Evolutionary conservation across 2,329 filamentous ascomycete genomes (phyloP).

Genomic region (Blastomyces parvus): DNA sequence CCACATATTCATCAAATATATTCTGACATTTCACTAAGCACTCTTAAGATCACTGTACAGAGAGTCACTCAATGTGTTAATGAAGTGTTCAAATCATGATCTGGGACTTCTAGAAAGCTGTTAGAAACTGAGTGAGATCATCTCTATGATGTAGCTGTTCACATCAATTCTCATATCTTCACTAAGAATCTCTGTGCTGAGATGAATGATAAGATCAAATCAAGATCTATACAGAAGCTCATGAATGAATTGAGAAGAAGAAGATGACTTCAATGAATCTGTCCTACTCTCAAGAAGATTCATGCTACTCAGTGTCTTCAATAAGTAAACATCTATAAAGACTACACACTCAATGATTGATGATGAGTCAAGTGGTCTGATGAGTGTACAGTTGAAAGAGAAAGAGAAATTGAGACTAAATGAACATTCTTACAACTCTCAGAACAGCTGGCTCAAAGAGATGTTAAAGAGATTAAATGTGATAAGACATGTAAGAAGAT

Average conservation of each 20-base stretch:
- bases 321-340: background rate
- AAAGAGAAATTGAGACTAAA: slow-evolving; percentile 3
- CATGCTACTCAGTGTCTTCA: background rate
- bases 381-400: slow-evolving; percentile 9
- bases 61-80: background rate
- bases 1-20: background rate
- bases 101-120: background rate
- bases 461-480: slow-evolving; percentile 11
- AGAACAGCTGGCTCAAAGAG: slow-evolving; percentile 1
- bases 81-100: background rate
- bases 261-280: background rate
- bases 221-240: background rate
- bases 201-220: background rate
- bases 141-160: background rate
- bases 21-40: background rate
- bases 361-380: background rate
- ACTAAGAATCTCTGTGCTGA: background rate
- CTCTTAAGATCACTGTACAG: background rate
- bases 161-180: background rate
- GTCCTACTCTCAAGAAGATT: background rate
- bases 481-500: slow-evolving; percentile 6
- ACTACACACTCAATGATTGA: background rate
- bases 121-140: background rate
- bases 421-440: slow-evolving; percentile 4
- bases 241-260: background rate